phyloP scores from a whole-genome alignment of 1,139 yeast genomes.

The Suhomyces panamericanus region DNA sequence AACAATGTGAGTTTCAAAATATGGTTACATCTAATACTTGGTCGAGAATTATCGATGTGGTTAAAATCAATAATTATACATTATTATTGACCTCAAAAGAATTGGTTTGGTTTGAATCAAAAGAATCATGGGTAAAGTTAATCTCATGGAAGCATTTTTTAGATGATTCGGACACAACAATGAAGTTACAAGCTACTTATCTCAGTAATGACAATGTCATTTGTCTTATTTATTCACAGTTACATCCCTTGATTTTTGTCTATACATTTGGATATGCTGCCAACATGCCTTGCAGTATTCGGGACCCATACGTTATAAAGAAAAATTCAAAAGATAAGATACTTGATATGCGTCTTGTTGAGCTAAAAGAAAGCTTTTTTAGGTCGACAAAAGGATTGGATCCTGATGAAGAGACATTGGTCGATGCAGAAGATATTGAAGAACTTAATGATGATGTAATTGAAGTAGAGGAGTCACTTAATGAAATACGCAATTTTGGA shows the following conservation, averaged over 20 bases:
- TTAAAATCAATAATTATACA: conserved; percentile 27
- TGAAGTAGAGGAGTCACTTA: not conserved
- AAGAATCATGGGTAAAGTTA: conserved; percentile 34
- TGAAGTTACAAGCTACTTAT: conserved; percentile 37
- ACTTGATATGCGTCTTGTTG: conserved; percentile 18
- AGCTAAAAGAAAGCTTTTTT: conserved; percentile 12
- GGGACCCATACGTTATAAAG: conserved; percentile 39
- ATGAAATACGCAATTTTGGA: conserved; percentile 14
- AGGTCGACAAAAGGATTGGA: not conserved
- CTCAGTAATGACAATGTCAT: conserved; percentile 24
- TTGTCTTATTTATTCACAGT: conserved; percentile 44
- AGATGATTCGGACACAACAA: conserved; percentile 55
- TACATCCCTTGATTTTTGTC: conserved; percentile 41
- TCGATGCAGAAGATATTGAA: not conserved
- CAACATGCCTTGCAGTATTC: conserved; percentile 39
- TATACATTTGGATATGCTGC: conserved; percentile 43
- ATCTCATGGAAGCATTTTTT: conserved; percentile 73
- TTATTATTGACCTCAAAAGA: conserved; percentile 64
- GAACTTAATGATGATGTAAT: conserved; percentile 6
- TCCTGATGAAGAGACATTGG: not conserved
- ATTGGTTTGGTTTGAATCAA: conserved; percentile 47
- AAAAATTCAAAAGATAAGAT: conserved; percentile 13
- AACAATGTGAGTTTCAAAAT: conserved; percentile 26
- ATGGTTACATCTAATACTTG: conserved; percentile 55
- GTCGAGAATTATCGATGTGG: conserved; percentile 54